phyloP scores from a whole-genome alignment of 2,329 filamentous ascomycete species.

The Hortaea werneckii region DNA sequence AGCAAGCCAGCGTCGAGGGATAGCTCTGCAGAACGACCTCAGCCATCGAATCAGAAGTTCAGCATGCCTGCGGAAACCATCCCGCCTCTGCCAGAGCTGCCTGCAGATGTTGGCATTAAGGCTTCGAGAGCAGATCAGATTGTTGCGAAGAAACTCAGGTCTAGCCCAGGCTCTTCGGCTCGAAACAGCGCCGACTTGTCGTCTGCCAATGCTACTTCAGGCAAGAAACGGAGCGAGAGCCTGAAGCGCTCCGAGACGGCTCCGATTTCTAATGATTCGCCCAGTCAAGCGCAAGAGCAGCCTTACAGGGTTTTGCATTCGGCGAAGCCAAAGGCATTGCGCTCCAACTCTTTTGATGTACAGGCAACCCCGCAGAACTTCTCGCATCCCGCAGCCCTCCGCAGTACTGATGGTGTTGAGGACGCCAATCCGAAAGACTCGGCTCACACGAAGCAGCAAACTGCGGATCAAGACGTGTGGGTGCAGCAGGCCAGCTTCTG shows the following conservation, averaged over 20 bases:
- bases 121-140: conserved; percentile 17
- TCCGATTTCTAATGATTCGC: too few relatives aligned
- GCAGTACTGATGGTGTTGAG: too few relatives aligned
- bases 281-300: too few relatives aligned
- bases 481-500: conserved; percentile 22
- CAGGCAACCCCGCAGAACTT: too few relatives aligned
- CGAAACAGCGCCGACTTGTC: conserved; percentile 13
- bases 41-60: conserved; percentile 1
- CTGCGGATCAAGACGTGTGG: conserved; percentile 13
- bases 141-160: conserved; percentile 17
- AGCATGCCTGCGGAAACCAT: conserved; percentile 15
- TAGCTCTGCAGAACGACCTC: not conserved
- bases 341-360: too few relatives aligned
- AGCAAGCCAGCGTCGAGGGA: conserved; percentile 13
- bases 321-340: too few relatives aligned
- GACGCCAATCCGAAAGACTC: too few relatives aligned
- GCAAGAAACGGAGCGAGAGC: not conserved
- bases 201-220: not conserved
- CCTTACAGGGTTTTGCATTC: too few relatives aligned
- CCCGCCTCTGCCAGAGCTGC: conserved; percentile 23
- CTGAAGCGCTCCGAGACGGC: too few relatives aligned
- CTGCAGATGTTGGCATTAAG: conserved; percentile 18
- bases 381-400: too few relatives aligned
- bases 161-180: conserved; percentile 10
- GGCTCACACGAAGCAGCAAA: too few relatives aligned